Evolutionary conservation across 2,329 filamentous ascomycete species (phyloP).

Genomic region (Macrophomina phaseolina): DNA sequence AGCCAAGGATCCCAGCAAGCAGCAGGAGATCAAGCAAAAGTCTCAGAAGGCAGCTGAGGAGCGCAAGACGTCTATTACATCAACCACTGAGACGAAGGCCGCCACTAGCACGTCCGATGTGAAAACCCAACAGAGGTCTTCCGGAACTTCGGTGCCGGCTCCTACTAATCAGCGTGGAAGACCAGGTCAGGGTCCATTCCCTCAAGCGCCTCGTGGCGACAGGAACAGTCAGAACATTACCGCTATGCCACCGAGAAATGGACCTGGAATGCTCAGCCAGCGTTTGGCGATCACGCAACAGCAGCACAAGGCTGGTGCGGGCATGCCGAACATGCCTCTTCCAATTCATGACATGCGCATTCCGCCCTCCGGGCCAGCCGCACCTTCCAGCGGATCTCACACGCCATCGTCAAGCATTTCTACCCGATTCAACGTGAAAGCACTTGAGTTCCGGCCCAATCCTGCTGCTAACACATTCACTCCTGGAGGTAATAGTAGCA

Average conservation of each 20-base stretch:
- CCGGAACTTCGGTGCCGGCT: slow-evolving; percentile 37
- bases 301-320: slow-evolving; percentile 54
- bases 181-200: slow-evolving; percentile 17
- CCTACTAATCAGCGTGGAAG: slow-evolving; percentile 29
- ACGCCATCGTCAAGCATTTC: slow-evolving; percentile 60
- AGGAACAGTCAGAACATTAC: slow-evolving; percentile 46
- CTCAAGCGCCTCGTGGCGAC: slow-evolving; percentile 24
- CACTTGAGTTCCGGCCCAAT: slow-evolving; percentile 83
- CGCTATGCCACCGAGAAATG: slow-evolving; percentile 42
- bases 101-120: slow-evolving; percentile 43
- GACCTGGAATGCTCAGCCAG: slow-evolving; percentile 55
- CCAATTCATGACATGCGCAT: slow-evolving; percentile 70
- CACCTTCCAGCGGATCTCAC: slow-evolving; percentile 55
- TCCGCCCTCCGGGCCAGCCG: slow-evolving; percentile 74
- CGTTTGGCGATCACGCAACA: slow-evolving; percentile 59
- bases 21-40: slow-evolving; percentile 90
- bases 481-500: slow-evolving; percentile 67
- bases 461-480: slow-evolving; percentile 82
- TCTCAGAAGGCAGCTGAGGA: slow-evolving; percentile 76
- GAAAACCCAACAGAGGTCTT: slow-evolving; percentile 38
- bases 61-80: slow-evolving; percentile 42
- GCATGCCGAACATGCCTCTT: slow-evolving; percentile 58
- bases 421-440: slow-evolving; percentile 65
- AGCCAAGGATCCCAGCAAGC: slow-evolving; percentile 94
- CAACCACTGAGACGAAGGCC: slow-evolving; percentile 41